A percentile compares a stretch with the other conserved stretches of the same genome.
Conservation (phyloP, 495 filamentous ascomycete species). For the Oidiodendron maius region DNA sequence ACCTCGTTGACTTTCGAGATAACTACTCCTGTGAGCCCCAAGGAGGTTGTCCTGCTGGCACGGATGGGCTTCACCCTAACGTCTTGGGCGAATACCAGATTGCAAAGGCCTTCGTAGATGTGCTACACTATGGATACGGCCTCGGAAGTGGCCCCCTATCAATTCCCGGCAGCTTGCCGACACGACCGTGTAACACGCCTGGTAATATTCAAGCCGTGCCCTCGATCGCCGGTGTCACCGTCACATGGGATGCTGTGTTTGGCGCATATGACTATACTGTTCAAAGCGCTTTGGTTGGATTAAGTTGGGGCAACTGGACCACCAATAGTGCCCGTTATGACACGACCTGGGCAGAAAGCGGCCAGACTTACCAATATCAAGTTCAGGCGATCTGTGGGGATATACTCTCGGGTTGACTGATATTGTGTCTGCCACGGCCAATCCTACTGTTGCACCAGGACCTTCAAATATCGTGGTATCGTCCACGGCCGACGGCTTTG, state of each 20-base stretch:
- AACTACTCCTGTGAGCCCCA: not conserved
- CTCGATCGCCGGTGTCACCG: not conserved
- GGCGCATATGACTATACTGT: not conserved
- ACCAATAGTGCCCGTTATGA: not conserved
- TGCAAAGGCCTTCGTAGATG: not conserved
- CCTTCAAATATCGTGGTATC: not conserved
- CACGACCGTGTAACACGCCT: not conserved
- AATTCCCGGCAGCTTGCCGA: not conserved
- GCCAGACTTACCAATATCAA: not conserved
- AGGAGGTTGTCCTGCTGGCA: not conserved
- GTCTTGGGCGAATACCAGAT: not conserved
- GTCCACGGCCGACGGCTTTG: not conserved
- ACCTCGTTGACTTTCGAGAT: not conserved
- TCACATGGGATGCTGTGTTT: not conserved
- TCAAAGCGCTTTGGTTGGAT: not conserved
- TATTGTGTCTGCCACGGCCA: not conserved
- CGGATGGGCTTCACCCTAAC: not conserved
- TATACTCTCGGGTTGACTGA: not conserved
- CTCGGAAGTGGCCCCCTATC: not conserved
- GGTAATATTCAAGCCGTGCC: not conserved
- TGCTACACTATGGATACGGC: not conserved
- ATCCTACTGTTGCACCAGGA: not conserved
- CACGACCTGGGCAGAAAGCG: not conserved
- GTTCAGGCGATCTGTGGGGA: not conserved
- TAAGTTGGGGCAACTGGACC: not conserved